Conservation (phyloP, 140 eudicot genomes). For the Senecio squalidus region DNA sequence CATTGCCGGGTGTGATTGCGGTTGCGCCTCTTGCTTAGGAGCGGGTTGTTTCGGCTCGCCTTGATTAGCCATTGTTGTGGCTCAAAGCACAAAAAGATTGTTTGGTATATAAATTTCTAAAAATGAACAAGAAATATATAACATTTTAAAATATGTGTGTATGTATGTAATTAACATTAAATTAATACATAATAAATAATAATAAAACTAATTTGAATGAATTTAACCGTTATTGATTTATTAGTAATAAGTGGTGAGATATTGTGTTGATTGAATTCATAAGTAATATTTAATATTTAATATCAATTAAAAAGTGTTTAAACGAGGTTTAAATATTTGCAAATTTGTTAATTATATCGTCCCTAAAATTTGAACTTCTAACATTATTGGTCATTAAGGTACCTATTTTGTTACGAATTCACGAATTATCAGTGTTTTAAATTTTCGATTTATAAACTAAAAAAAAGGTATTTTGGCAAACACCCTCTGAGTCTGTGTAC, state of each 20-base stretch:
- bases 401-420: too few species aligned
- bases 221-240: constrained; percentile 17
- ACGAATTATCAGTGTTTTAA: too few species aligned
- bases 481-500: too few species aligned
- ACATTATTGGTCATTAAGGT: too few species aligned
- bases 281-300: too few species aligned
- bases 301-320: too few species aligned
- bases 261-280: neutral
- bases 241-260: constrained; percentile 19
- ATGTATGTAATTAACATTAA: neutral
- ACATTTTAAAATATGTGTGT: neutral
- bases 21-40: constrained; percentile 33
- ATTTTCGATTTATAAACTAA: too few species aligned
- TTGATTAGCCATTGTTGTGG: constrained; percentile 28
- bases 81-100: neutral
- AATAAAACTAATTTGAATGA: constrained; percentile 3
- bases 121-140: neutral
- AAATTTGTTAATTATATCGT: too few species aligned
- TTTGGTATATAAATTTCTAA: neutral
- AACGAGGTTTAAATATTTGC: too few species aligned
- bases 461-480: too few species aligned
- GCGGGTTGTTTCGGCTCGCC: constrained; percentile 18
- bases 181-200: constrained; percentile 1
- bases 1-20: constrained; percentile 61
- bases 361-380: too few species aligned